These are phyloP conservation scores for Taphrina confusa DNA, from an alignment of 1,139 yeast genomes.

Conservation along the genomic window DNA sequence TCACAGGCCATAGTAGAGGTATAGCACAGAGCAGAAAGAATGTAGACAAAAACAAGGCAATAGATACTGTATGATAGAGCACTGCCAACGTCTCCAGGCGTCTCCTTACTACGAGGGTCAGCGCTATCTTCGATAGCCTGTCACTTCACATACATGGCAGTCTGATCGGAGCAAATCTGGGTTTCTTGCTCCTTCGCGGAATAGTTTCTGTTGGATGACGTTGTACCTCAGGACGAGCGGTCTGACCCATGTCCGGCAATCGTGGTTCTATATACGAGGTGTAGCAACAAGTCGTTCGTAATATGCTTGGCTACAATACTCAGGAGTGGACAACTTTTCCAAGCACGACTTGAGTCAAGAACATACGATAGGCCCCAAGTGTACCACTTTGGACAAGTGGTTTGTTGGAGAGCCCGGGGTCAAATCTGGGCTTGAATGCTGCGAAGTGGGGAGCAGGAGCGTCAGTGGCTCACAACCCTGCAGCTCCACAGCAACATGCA, in stretches of 20 bases:
- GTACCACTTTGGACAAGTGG: too few relatives aligned
- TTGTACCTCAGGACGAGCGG: background rate
- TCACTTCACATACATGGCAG: conserved; percentile 18
- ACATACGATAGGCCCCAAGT: too few relatives aligned
- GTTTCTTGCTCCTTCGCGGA: conserved; percentile 7
- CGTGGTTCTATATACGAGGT: too few relatives aligned
- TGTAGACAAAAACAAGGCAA: conserved; percentile 23
- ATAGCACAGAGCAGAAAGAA: conserved; percentile 33
- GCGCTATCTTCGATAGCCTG: background rate
- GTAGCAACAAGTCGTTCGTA: too few relatives aligned
- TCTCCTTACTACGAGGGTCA: conserved; percentile 47
- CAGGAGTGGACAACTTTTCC: too few relatives aligned
- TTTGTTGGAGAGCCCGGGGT: too few relatives aligned
- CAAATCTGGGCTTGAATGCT: too few relatives aligned
- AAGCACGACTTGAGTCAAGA: too few relatives aligned
- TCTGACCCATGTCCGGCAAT: background rate
- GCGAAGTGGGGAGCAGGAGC: too few relatives aligned
- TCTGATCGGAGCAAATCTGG: conserved; percentile 29
- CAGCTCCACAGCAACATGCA: too few relatives aligned
- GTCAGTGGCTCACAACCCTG: too few relatives aligned
- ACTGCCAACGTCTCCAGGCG: conserved; percentile 72
- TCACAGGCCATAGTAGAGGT: conserved; percentile 43
- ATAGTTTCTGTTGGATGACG: conserved; percentile 18
- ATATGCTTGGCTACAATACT: too few relatives aligned
- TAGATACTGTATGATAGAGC: conserved; percentile 57